Conservation (phyloP, 345 rosid species). For the Salix koriyanagi region DNA sequence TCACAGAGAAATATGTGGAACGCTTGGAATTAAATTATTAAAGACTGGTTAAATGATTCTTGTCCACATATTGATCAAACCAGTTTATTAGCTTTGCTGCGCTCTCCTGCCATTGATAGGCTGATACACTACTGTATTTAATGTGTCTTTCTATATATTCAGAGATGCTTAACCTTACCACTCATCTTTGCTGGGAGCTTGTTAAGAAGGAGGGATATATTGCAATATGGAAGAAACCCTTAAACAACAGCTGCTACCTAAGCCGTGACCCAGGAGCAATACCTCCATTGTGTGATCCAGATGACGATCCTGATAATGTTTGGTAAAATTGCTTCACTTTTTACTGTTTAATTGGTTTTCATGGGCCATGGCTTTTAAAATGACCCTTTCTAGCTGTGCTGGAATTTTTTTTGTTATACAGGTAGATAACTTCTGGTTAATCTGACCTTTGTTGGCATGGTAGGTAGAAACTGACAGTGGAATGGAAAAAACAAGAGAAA, state of each 20-base stretch:
- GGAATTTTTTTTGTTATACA: not conserved
- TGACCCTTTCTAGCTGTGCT: not conserved
- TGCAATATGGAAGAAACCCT: conserved; percentile 91
- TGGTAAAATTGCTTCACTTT: conserved; percentile 47
- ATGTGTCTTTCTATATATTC: conserved; percentile 20
- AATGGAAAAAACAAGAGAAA: not conserved
- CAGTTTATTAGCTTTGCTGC: not conserved
- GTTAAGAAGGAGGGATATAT: conserved; percentile 93
- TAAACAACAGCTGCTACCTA: conserved; percentile 72
- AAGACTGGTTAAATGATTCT: not conserved
- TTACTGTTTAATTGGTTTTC: not conserved
- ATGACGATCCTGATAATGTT: conserved; percentile 81
- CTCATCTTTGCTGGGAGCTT: conserved; percentile 87
- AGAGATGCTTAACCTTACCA: conserved; percentile 91
- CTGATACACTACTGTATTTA: not conserved
- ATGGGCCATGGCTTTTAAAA: not conserved
- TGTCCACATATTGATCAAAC: not conserved
- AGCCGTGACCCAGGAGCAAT: conserved; percentile 56
- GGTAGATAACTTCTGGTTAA: not conserved
- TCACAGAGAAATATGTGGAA: not conserved
- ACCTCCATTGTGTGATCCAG: conserved; percentile 71
- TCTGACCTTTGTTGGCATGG: not conserved
- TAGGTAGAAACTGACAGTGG: not conserved
- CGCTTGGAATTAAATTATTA: not conserved
- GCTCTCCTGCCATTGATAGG: not conserved